These are phyloP conservation scores for Mortierella antarctica DNA, from an alignment of 192 early-diverging fungal genomes.

Conservation along the genomic window DNA sequence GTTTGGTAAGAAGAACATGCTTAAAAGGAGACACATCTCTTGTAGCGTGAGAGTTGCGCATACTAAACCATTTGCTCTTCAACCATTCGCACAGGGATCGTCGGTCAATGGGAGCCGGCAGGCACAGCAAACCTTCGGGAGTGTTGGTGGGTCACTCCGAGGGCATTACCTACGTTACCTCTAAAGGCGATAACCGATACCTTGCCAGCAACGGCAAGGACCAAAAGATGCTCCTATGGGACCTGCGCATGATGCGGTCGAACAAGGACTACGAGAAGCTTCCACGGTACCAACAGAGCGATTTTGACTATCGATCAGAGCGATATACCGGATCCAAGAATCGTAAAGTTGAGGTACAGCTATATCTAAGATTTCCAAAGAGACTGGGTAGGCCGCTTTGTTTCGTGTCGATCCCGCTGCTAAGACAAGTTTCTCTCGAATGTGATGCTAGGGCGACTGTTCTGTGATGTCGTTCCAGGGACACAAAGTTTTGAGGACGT, in stretches of 20 bases:
- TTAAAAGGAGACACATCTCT: not conserved
- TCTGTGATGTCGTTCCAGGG: conserved; percentile 72
- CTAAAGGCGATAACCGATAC: conserved; percentile 74
- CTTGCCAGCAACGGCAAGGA: conserved; percentile 77
- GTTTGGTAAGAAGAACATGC: conserved; percentile 54
- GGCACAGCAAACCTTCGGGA: conserved; percentile 59
- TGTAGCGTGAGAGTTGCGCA: not conserved
- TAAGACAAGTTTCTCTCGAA: not conserved
- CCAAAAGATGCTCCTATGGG: conserved; percentile 76
- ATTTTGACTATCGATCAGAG: conserved; percentile 22
- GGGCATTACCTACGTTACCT: conserved; percentile 74
- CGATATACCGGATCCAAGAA: conserved; percentile 10
- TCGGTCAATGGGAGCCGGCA: conserved; percentile 54
- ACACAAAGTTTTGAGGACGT: conserved; percentile 69
- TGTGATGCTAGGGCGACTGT: conserved; percentile 24
- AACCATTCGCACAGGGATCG: conserved; percentile 59
- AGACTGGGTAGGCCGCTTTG: too few relatives aligned
- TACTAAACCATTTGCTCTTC: not conserved
- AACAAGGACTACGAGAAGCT: conserved; percentile 3
- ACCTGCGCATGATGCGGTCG: conserved; percentile 60
- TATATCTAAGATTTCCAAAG: conserved; percentile 26
- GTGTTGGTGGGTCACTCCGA: conserved; percentile 76
- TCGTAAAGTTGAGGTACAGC: conserved; percentile 34
- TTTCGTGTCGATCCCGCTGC: not conserved
- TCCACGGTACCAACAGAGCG: not conserved